A percentile compares a stretch with the other conserved stretches of the same genome.
These are phyloP conservation scores for Inosperma sp. DNA, from an alignment of 768 basidiomycete species.

Conservation along the genomic window DNA sequence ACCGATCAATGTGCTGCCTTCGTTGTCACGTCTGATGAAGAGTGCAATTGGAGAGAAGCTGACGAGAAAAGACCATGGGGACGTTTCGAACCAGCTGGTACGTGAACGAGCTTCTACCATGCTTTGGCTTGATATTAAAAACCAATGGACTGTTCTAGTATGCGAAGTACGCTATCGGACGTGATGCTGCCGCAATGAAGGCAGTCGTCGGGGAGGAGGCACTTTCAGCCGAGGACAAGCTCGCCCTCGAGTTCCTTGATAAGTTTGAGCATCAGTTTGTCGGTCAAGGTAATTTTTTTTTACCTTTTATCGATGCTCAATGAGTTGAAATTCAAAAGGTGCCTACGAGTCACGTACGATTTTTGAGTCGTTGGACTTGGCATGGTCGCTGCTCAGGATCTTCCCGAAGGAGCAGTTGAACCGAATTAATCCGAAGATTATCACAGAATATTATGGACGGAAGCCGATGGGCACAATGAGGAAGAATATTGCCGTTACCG, in stretches of 20 bases:
- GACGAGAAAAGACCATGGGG: conserved; percentile 97
- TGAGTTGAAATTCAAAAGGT: conserved; percentile 41
- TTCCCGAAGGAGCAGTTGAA: conserved; percentile 99
- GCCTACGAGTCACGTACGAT: conserved; percentile 93
- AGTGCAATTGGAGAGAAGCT: conserved; percentile 97
- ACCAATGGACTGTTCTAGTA: conserved; percentile 50
- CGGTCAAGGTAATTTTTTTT: conserved; percentile 65
- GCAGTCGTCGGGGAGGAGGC: conserved; percentile 99
- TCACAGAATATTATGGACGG: conserved; percentile 87
- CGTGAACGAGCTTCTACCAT: conserved; percentile 26
- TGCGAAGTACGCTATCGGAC: conserved; percentile 96
- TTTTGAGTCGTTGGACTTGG: conserved; percentile 95
- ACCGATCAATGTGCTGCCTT: conserved; percentile 98
- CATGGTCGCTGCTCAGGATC: conserved; percentile 93
- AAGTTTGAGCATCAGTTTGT: conserved; percentile 98
- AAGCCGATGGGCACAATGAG: conserved; percentile 62
- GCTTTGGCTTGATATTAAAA: conserved; percentile 13
- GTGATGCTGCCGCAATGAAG: conserved; percentile 98
- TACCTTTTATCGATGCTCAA: not conserved
- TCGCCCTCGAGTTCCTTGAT: conserved; percentile 94
- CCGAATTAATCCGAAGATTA: conserved; percentile 95
- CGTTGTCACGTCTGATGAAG: conserved; percentile 99
- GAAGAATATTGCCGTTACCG: conserved; percentile 50
- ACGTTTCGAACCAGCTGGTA: conserved; percentile 98
- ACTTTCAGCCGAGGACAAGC: conserved; percentile 89